Conservation (phyloP, 768 basidiomycete species). For the Rhodosporidiobolus odoratus region DNA sequence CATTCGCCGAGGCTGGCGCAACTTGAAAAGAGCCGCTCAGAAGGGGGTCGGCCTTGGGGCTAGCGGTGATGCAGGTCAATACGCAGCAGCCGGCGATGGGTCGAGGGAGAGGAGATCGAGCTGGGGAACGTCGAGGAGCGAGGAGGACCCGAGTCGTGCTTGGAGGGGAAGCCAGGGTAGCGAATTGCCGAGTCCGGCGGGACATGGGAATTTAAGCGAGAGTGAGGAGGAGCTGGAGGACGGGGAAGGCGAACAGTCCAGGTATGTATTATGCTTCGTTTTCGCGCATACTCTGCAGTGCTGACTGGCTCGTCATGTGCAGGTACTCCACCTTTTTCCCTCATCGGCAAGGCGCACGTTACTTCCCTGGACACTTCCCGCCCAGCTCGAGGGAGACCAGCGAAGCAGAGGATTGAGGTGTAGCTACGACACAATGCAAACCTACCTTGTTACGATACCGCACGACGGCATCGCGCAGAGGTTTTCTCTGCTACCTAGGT, state of each 20-base stretch:
- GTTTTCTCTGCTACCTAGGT: no score
- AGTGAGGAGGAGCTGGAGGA: slow-evolving; percentile 22
- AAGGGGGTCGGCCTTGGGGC: neutral
- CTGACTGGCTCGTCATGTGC: neutral
- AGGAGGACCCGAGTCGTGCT: slow-evolving; percentile 28
- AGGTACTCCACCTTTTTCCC: slow-evolving; percentile 29
- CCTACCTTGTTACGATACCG: no score
- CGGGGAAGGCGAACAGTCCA: slow-evolving; percentile 6
- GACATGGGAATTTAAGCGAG: neutral
- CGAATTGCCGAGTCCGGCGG: neutral
- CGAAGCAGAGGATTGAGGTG: slow-evolving; percentile 17
- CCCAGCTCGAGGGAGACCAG: slow-evolving; percentile 7
- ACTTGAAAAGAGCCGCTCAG: slow-evolving; percentile 44
- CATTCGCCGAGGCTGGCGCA: slow-evolving; percentile 65
- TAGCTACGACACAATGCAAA: no score
- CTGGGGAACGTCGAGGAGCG: neutral
- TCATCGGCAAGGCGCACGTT: slow-evolving; percentile 3
- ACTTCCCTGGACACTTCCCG: slow-evolving; percentile 14
- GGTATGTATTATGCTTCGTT: slow-evolving; percentile 7
- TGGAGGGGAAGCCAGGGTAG: slow-evolving; percentile 28
- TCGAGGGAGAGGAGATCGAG: neutral
- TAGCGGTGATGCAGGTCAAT: neutral
- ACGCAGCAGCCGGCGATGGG: neutral
- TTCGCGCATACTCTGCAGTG: neutral
- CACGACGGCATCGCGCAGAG: no score